A percentile compares a stretch with the other conserved stretches of the same genome.
Evolutionary conservation across 768 basidiomycete genomes (phyloP).

Genomic region (Russula abietina): DNA sequence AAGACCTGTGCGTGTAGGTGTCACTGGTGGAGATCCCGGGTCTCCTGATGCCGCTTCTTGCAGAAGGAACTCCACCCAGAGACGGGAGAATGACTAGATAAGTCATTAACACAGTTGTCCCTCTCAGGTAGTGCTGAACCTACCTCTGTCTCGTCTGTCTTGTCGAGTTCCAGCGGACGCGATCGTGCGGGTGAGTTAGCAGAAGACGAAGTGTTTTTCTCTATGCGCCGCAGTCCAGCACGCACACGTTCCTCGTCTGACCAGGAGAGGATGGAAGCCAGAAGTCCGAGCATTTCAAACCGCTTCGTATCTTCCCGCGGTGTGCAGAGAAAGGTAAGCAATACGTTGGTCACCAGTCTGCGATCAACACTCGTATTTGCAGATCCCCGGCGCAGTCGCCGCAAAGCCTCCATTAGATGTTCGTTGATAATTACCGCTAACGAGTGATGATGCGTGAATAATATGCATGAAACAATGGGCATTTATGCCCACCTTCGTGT

Average conservation of each 20-base stretch:
- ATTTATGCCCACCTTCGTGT: conserved; percentile 70
- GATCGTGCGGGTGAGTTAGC: conserved; percentile 30
- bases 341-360: conserved; percentile 88
- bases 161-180: conserved; percentile 56
- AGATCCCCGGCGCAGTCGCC: conserved; percentile 80
- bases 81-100: conserved; percentile 84
- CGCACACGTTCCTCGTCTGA: conserved; percentile 84
- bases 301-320: conserved; percentile 90
- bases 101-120: not conserved
- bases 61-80: conserved; percentile 97
- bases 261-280: conserved; percentile 91
- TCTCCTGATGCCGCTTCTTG: conserved; percentile 70
- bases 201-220: conserved; percentile 25
- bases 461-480: not conserved
- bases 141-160: conserved; percentile 82
- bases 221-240: conserved; percentile 72
- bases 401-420: conserved; percentile 95
- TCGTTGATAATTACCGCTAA: conserved; percentile 95
- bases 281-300: conserved; percentile 90
- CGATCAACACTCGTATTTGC: conserved; percentile 86
- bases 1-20: conserved; percentile 13
- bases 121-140: not conserved
- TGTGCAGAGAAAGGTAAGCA: conserved; percentile 84
- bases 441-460: conserved; percentile 9
- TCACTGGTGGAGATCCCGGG: conserved; percentile 16